phyloP scores from a whole-genome alignment of 2,329 filamentous ascomycete species.

The Colletotrichum theobromicola region DNA sequence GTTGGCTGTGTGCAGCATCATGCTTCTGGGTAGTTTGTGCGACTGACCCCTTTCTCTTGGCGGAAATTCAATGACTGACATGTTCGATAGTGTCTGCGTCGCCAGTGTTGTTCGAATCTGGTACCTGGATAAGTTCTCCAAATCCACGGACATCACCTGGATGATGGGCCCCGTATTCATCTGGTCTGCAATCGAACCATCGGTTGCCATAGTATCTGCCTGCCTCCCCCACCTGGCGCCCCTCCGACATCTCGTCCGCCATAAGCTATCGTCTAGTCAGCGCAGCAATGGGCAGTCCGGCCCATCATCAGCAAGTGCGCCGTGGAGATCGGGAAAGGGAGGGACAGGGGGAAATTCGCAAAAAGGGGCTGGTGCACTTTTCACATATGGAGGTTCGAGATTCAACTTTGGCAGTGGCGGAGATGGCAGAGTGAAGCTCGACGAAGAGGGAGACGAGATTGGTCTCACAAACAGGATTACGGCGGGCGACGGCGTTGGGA shows the following conservation, averaged over 20 bases:
- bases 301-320: neutral
- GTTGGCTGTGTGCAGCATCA: constrained; percentile 12
- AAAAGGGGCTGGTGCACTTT: neutral
- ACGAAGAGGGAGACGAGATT: constrained; percentile 5
- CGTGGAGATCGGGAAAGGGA: neutral
- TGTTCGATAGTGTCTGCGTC: neutral
- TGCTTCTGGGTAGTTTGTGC: constrained; percentile 18
- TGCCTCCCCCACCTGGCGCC: constrained; percentile 42
- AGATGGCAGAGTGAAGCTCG: neutral
- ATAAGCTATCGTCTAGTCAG: neutral
- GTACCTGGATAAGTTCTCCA: constrained; percentile 7
- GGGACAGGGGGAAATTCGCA: neutral
- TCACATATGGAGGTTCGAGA: constrained; percentile 6
- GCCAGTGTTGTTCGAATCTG: constrained; percentile 11
- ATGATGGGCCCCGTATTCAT: constrained; percentile 27
- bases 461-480: neutral
- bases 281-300: neutral
- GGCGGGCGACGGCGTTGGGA: neutral
- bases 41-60: neutral
- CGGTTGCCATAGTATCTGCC: constrained; percentile 42
- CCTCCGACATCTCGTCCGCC: constrained; percentile 7
- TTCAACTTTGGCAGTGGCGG: neutral
- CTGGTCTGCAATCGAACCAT: constrained; percentile 46
- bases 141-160: constrained; percentile 7
- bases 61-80: neutral